These are phyloP conservation scores for Cynanchum wilfordii DNA, from an alignment of 257 asterid genomes.

Conservation along the genomic window DNA sequence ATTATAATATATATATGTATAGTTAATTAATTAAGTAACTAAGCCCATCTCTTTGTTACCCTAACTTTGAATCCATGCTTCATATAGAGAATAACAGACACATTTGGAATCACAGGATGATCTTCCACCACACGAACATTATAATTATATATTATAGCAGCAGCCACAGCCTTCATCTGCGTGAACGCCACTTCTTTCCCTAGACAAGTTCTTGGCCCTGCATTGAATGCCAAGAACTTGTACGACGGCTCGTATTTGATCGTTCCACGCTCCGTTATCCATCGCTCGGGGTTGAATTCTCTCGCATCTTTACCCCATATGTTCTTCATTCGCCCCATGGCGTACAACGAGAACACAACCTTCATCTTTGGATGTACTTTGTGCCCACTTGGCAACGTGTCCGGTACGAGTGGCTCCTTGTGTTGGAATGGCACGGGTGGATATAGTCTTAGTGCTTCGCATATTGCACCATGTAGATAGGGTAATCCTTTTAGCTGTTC, in stretches of 20 bases:
- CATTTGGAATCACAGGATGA: slow-evolving; percentile 38
- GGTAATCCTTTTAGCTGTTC: slow-evolving; percentile 30
- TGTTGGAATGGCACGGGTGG: slow-evolving; percentile 67
- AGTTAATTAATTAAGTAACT: background rate
- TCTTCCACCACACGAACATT: slow-evolving; percentile 29
- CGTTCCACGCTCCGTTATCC: slow-evolving; percentile 41
- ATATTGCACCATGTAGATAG: slow-evolving; percentile 48
- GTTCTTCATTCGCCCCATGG: slow-evolving; percentile 53
- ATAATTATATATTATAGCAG: slow-evolving; percentile 43
- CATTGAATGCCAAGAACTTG: slow-evolving; percentile 59
- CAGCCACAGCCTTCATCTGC: slow-evolving; percentile 45
- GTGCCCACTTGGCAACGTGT: slow-evolving; percentile 53
- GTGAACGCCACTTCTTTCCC: slow-evolving; percentile 57
- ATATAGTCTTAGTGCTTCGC: slow-evolving; percentile 48
- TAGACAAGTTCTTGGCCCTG: slow-evolving; percentile 63
- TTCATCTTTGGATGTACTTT: slow-evolving; percentile 39
- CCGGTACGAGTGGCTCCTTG: slow-evolving; percentile 38
- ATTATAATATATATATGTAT: too few relatives aligned
- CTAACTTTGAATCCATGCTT: slow-evolving; percentile 45
- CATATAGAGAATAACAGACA: slow-evolving; percentile 55
- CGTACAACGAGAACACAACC: slow-evolving; percentile 44
- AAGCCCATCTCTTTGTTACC: slow-evolving; percentile 36
- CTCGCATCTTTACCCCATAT: slow-evolving; percentile 52
- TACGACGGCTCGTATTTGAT: slow-evolving; percentile 48
- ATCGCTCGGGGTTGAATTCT: slow-evolving; percentile 58